Conservation (phyloP, 169 alveolate genomes). For the Eimeria tenella region DNA sequence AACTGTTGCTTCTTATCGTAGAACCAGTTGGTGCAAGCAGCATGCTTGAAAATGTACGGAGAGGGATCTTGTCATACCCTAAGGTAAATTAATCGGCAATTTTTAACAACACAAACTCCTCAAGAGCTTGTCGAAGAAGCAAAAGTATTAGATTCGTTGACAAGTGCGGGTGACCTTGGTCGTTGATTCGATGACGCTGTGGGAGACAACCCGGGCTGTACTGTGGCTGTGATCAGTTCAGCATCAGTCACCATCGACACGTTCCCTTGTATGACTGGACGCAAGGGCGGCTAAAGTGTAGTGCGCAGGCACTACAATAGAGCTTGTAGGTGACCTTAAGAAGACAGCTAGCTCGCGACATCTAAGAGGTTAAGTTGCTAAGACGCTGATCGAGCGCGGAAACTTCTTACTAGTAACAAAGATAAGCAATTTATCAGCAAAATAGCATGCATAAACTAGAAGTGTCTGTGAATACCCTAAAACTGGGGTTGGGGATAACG, state of each 20-base stretch:
- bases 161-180: background rate
- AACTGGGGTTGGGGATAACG: too few species aligned
- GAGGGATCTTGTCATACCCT: background rate
- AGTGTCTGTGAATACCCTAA: too few species aligned
- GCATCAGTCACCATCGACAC: background rate
- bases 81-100: background rate
- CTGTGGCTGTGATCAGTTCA: background rate
- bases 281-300: too few species aligned
- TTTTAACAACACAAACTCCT: conserved; percentile 8
- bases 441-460: too few species aligned
- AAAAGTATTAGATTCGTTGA: conserved; percentile 17
- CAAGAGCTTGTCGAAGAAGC: conserved; percentile 52
- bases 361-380: too few species aligned
- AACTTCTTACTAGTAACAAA: too few species aligned
- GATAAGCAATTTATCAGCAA: too few species aligned
- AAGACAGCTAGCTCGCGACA: too few species aligned
- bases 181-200: background rate
- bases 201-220: background rate
- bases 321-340: too few species aligned
- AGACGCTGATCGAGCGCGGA: too few species aligned
- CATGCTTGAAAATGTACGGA: background rate
- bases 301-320: too few species aligned
- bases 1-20: background rate
- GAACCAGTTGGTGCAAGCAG: background rate
- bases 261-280: background rate